Conservation (phyloP, 2,329 filamentous ascomycete genomes). For the Alternaria ventricosa region DNA sequence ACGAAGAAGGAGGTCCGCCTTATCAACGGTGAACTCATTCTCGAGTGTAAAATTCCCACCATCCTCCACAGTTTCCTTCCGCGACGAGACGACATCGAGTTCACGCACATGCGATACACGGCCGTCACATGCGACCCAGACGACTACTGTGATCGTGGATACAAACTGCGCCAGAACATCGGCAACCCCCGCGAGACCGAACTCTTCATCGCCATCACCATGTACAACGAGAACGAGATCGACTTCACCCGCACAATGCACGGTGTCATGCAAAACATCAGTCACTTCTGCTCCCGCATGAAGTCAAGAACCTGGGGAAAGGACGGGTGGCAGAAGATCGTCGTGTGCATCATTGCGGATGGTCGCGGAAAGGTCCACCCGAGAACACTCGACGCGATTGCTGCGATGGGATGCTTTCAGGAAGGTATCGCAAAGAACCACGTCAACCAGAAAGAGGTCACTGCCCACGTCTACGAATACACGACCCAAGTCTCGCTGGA, state of each 20-base stretch:
- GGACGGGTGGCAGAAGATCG: slow-evolving; percentile 98
- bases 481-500: slow-evolving; percentile 97
- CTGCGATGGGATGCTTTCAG: slow-evolving; percentile 97
- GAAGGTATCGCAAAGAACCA: slow-evolving; percentile 98
- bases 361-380: slow-evolving; percentile 93
- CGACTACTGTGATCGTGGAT: slow-evolving; percentile 86
- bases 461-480: slow-evolving; percentile 98
- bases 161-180: slow-evolving; percentile 91
- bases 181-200: slow-evolving; percentile 90
- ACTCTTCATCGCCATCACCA: slow-evolving; percentile 94
- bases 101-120: slow-evolving; percentile 98
- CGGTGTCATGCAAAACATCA: slow-evolving; percentile 97
- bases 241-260: slow-evolving; percentile 98
- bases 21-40: slow-evolving; percentile 95
- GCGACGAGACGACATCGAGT: slow-evolving; percentile 89
- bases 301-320: slow-evolving; percentile 97
- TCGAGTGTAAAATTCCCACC: slow-evolving; percentile 99
- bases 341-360: slow-evolving; percentile 95
- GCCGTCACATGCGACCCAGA: slow-evolving; percentile 98
- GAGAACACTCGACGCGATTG: slow-evolving; percentile 88
- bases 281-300: slow-evolving; percentile 90
- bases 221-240: slow-evolving; percentile 99
- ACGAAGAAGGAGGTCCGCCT: slow-evolving; percentile 92
- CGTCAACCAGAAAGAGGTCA: slow-evolving; percentile 94
- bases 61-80: slow-evolving; percentile 98